These are phyloP conservation scores for Xylaria flabelliformis DNA, from an alignment of 495 filamentous ascomycete species.

Conservation along the genomic window DNA sequence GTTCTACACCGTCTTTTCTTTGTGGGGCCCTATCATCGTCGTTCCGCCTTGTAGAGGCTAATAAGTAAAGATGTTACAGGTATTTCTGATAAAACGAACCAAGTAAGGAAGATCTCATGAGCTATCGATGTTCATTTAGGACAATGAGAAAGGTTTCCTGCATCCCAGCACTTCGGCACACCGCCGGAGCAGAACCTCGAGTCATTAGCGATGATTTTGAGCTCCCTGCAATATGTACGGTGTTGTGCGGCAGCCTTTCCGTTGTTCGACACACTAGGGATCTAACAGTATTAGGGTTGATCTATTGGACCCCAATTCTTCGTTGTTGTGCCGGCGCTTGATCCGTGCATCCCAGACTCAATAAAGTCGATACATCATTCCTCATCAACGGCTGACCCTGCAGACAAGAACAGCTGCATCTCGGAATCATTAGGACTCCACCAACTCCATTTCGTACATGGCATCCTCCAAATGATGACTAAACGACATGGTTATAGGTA, in stretches of 20 bases:
- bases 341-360: background rate
- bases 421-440: background rate
- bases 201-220: background rate
- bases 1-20: conserved; percentile 29
- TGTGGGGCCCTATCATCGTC: conserved; percentile 12
- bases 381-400: background rate
- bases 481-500: background rate
- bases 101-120: background rate
- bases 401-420: background rate
- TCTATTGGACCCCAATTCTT: background rate
- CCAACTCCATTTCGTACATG: conserved; percentile 8
- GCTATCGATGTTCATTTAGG: conserved; percentile 1
- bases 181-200: conserved; percentile 1
- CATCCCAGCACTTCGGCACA: background rate
- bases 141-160: background rate
- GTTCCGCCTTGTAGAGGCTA: background rate
- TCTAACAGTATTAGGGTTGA: background rate
- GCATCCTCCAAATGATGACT: background rate
- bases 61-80: background rate
- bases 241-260: conserved; percentile 11
- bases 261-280: background rate
- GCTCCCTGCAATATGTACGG: background rate
- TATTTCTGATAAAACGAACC: background rate
- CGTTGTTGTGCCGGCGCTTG: background rate
- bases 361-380: background rate